These are phyloP conservation scores for Mycotypha africana DNA, from an alignment of 371 early-diverging fungal species.

Conservation along the genomic window DNA sequence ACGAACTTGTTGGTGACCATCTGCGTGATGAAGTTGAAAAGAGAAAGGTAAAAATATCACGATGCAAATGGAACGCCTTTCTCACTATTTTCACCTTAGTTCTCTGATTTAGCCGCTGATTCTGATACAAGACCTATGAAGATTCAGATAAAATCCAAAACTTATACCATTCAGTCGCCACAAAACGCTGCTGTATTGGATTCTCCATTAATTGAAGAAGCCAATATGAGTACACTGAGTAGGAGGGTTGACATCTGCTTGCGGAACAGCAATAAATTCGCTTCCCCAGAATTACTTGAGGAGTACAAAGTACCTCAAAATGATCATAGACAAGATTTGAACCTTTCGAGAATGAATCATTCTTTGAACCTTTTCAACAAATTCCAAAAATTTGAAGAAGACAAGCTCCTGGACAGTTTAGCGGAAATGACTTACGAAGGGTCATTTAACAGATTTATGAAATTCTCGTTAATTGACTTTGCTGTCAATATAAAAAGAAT, in stretches of 20 bases:
- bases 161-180: slow-evolving; percentile 5
- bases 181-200: slow-evolving; percentile 3
- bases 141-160: slow-evolving; percentile 5
- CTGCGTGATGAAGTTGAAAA: slow-evolving; percentile 9
- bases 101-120: slow-evolving; percentile 1
- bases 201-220: slow-evolving; percentile 2
- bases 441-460: slow-evolving; percentile 1
- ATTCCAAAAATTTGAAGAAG: slow-evolving; percentile 1
- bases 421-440: slow-evolving; percentile 2
- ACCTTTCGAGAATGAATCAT: slow-evolving; percentile 1
- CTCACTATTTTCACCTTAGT: slow-evolving; percentile 2
- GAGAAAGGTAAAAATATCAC: slow-evolving; percentile 7
- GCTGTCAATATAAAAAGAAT: slow-evolving; percentile 5
- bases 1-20: slow-evolving; percentile 11
- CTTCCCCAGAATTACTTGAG: slow-evolving; percentile 3
- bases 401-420: slow-evolving; percentile 2
- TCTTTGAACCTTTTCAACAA: background rate
- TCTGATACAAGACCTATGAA: slow-evolving; percentile 3
- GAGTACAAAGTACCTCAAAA: background rate
- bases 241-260: slow-evolving; percentile 1
- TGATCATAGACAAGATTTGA: slow-evolving; percentile 3
- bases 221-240: slow-evolving; percentile 2
- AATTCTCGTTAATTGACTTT: slow-evolving; percentile 4
- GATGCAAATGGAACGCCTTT: slow-evolving; percentile 1
- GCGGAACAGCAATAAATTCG: background rate